These are phyloP conservation scores for Chloranthus sessilifolius DNA, from an alignment of 164 flowering plant genomes.

Conservation along the genomic window DNA sequence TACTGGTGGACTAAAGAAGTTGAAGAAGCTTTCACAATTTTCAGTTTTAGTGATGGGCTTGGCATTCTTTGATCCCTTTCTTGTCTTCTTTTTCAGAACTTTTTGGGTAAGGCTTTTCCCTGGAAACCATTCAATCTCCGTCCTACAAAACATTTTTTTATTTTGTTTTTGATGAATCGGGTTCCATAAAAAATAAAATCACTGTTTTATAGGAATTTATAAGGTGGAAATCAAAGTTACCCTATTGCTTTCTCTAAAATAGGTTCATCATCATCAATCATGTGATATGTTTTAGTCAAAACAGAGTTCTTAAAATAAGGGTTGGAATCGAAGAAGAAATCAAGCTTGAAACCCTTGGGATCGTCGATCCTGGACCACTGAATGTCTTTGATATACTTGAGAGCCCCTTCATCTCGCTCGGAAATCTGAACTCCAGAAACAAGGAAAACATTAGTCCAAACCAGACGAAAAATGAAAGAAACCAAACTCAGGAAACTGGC, in stretches of 20 bases:
- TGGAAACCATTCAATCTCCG: conserved; percentile 40
- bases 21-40: conserved; percentile 42
- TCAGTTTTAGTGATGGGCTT: conserved; percentile 41
- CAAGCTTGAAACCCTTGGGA: conserved; percentile 51
- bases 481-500: not conserved
- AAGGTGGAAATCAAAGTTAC: conserved; percentile 19
- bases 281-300: conserved; percentile 39
- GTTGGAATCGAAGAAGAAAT: conserved; percentile 39
- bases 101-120: conserved; percentile 38
- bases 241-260: conserved; percentile 44
- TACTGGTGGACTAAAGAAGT: conserved; percentile 34
- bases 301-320: conserved; percentile 39
- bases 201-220: no score
- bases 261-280: conserved; percentile 47
- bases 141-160: conserved; percentile 22
- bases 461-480: not conserved
- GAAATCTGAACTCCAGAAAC: conserved; percentile 20
- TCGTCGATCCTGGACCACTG: conserved; percentile 35
- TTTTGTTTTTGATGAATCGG: no score
- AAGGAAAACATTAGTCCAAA: not conserved
- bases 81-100: conserved; percentile 37
- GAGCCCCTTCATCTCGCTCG: conserved; percentile 38
- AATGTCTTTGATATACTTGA: conserved; percentile 35
- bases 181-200: no score
- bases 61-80: conserved; percentile 35